These are phyloP conservation scores for Syzygium jambos DNA, from an alignment of 345 rosid species.

Conservation along the genomic window DNA sequence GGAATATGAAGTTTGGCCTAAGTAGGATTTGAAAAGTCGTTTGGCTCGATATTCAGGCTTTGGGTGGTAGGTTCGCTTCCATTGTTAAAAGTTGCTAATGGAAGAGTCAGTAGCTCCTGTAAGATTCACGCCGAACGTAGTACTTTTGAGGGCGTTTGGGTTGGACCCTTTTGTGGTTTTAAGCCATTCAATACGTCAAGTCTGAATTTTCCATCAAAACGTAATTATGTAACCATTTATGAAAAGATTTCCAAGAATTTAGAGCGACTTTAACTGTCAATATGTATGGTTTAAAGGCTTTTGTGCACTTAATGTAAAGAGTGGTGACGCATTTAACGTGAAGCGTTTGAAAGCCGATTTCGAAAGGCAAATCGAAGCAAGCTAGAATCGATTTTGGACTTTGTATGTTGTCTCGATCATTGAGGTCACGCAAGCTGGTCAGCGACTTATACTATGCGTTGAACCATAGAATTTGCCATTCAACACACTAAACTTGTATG, in stretches of 20 bases:
- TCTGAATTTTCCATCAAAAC: not conserved
- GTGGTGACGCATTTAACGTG: not conserved
- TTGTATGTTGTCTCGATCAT: not conserved
- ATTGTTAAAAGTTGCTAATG: not conserved
- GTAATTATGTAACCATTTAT: not conserved
- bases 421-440: not conserved
- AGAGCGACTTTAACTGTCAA: not conserved
- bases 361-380: not conserved
- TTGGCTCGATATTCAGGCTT: not conserved
- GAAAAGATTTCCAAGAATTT: not conserved
- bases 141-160: not conserved
- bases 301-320: not conserved
- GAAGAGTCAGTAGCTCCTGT: not conserved
- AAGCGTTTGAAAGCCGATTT: not conserved
- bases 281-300: not conserved
- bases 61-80: not conserved
- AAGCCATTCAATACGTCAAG: not conserved
- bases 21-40: not conserved
- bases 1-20: not conserved
- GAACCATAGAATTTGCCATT: not conserved
- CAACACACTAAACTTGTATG: not conserved
- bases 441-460: not conserved
- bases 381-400: not conserved
- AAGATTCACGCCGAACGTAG: not conserved
- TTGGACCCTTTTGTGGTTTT: not conserved